These are phyloP conservation scores for Lichtheimia ramosa DNA, from an alignment of 371 early-diverging fungal species.

Conservation along the genomic window DNA sequence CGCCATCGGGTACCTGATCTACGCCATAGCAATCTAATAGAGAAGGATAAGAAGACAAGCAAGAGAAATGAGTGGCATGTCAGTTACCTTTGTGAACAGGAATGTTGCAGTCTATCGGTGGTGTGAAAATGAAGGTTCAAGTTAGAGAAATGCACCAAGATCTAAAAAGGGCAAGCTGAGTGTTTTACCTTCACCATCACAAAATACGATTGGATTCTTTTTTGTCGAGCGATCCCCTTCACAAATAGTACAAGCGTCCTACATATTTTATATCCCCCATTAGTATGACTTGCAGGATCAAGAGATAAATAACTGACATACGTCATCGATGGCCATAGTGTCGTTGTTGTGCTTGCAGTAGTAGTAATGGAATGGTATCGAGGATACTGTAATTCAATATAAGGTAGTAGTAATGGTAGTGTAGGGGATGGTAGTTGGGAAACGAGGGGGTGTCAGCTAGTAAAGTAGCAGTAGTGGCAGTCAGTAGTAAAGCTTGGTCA, in stretches of 20 bases:
- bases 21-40: conserved; percentile 48
- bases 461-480: no score
- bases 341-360: no score
- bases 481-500: no score
- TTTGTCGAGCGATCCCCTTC: conserved; percentile 35
- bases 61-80: background rate
- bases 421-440: background rate
- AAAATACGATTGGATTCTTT: conserved; percentile 48
- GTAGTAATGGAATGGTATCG: no score
- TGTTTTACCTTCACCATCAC: conserved; percentile 49
- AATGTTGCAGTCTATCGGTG: conserved; percentile 38
- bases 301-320: no score
- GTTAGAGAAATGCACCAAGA: background rate
- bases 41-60: background rate
- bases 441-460: no score
- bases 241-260: conserved; percentile 41
- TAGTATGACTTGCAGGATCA: no score
- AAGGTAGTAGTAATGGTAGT: background rate
- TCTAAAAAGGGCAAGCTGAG: background rate
- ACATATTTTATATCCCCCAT: background rate
- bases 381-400: no score
- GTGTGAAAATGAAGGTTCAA: background rate
- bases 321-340: no score
- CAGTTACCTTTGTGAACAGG: conserved; percentile 47
- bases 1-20: conserved; percentile 40